A percentile compares a stretch with the other conserved stretches of the same genome.
Evolutionary conservation across 345 rosid species (phyloP).

Genomic region (Lepidium sativum): DNA sequence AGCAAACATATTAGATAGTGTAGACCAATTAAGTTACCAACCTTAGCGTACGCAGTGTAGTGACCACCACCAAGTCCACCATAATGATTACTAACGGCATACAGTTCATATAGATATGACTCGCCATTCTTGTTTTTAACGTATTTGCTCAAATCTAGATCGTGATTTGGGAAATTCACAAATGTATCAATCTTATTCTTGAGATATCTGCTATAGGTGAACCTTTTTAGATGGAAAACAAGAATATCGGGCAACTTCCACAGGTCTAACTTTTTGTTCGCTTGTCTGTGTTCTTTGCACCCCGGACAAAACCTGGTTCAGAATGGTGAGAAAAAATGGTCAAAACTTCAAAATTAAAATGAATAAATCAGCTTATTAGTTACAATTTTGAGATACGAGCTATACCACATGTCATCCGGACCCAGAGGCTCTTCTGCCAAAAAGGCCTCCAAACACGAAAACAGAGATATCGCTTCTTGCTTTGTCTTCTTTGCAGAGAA

Average conservation of each 20-base stretch:
- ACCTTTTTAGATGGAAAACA: constrained; percentile 86
- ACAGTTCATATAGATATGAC: constrained; percentile 61
- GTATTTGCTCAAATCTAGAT: constrained; percentile 79
- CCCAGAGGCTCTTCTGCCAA: constrained; percentile 94
- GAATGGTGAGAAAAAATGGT: background rate
- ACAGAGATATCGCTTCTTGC: constrained; percentile 84
- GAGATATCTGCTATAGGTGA: constrained; percentile 82
- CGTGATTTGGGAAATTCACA: constrained; percentile 78
- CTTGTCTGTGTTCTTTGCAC: constrained; percentile 97
- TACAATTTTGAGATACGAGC: constrained; percentile 1
- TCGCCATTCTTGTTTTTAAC: constrained; percentile 56
- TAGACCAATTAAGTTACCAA: constrained; percentile 15
- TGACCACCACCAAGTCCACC: constrained; percentile 99
- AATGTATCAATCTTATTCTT: constrained; percentile 89
- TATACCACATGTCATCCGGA: constrained; percentile 97
- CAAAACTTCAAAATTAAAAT: background rate
- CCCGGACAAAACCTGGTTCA: constrained; percentile 81
- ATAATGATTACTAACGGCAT: constrained; percentile 92
- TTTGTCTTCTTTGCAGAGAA: constrained; percentile 72
- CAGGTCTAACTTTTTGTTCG: constrained; percentile 85
- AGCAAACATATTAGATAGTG: background rate
- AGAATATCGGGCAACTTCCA: constrained; percentile 94
- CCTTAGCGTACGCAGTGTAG: constrained; percentile 97
- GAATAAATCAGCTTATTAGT: background rate
- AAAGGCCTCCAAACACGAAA: constrained; percentile 93